Evolutionary conservation across 2,329 filamentous ascomycete species (phyloP), one percentile per base, ranked within the genome.

Genomic region (Fusarium sororula): DNA sequence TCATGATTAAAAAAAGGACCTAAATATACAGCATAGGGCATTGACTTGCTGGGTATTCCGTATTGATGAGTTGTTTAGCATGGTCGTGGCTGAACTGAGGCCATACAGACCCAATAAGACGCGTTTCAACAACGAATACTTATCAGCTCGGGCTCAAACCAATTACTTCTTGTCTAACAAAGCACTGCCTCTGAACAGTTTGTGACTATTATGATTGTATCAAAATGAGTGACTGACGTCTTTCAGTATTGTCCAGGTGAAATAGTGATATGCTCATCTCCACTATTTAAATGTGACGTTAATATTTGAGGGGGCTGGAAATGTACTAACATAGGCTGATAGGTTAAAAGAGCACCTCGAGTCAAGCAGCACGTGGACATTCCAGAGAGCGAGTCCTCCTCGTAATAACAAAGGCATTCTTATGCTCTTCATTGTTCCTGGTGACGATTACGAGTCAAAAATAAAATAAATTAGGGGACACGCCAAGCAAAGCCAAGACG

Each of bases 401-500:
- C 24, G 50, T 30, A n/a, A 59, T 30, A n/a, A 59, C 56, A 63
- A 56, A 60, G 60, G 56, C 69, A 54, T 58, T 58, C 20, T 53
- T 26, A 35, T 73, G 32, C 51, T 64, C 56, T 48, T 47, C 22
- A 38, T 42, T 28, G 54, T 32, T 28, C 48, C 30, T 32, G 39
- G 26, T 30, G 37, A 44, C 18, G 47, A 50, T 47, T 24, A 35
- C 9, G 35, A 39, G 37, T 44, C n/a, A 35, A 53, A 53, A 53
- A 54, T 26, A 53, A 53, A 53, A 54, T 26, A 50, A 68, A 56
- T 64, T 30, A 57, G 39, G 50, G 61, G 56, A 69, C 47, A 57
- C 50, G 72, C 74, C 70, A 77, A 75, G 74, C 30, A 55, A 73
- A 72, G 70, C 66, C 70, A 75, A 75, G 62, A 61, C 56, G 55